Percentiles rank a stretch among this genome's conserved stretches.
Evolutionary conservation across 2,329 filamentous ascomycete species (phyloP).

Genomic region (Paradendryphiella salina): DNA sequence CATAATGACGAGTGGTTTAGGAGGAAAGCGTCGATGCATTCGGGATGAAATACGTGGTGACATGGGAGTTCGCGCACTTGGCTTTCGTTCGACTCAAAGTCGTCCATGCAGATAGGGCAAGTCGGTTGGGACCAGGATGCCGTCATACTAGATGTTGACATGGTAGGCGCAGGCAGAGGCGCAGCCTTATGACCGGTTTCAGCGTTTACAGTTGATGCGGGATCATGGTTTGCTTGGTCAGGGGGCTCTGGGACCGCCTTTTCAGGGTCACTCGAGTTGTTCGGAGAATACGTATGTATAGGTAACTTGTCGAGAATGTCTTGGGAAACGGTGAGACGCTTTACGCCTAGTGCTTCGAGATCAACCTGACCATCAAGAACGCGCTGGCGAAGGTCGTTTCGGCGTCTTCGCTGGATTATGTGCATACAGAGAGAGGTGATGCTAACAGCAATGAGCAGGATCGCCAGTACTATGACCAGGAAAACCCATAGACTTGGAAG

Average conservation of each 20-base stretch:
- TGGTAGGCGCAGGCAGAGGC: conserved; percentile 25
- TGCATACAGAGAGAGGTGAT: conserved; percentile 75
- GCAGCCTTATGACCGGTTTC: conserved; percentile 23
- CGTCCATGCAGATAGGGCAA: conserved; percentile 88
- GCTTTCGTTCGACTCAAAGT: conserved; percentile 70
- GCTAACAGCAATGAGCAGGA: conserved; percentile 69
- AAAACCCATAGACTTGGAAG: conserved; percentile 84
- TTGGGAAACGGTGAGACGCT: conserved; percentile 74
- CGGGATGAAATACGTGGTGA: conserved; percentile 88
- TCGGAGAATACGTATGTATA: conserved; percentile 69
- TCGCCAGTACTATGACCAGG: conserved; percentile 67
- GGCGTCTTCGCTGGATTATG: conserved; percentile 70
- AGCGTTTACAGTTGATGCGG: conserved; percentile 17
- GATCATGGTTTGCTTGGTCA: conserved; percentile 10
- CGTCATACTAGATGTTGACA: conserved; percentile 12
- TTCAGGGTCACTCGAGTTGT: conserved; percentile 14
- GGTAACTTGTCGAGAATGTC: conserved; percentile 74
- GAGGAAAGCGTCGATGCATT: conserved; percentile 87
- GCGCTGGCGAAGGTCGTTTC: conserved; percentile 67
- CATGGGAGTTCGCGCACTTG: conserved; percentile 85
- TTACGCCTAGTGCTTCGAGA: conserved; percentile 82
- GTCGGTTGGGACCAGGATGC: conserved; percentile 68
- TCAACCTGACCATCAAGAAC: conserved; percentile 80
- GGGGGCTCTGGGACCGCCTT: conserved; percentile 22
- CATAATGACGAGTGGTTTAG: conserved; percentile 80